These are phyloP conservation scores for Ophiostoma novo-ulmi DNA, from an alignment of 2,329 filamentous ascomycete genomes.

Conservation along the genomic window DNA sequence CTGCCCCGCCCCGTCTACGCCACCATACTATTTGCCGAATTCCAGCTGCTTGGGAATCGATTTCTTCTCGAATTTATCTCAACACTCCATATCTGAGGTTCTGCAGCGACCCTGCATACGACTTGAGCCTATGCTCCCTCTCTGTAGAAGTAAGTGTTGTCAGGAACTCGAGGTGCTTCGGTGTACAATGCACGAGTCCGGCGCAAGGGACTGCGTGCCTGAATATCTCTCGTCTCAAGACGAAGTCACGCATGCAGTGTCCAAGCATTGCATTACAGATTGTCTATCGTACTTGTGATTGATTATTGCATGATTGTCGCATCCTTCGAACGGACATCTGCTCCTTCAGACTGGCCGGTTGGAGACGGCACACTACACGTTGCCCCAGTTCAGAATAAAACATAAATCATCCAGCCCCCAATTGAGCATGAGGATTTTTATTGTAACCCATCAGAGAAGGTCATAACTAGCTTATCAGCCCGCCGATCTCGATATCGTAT, in stretches of 20 bases:
- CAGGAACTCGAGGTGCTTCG: not conserved
- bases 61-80: not conserved
- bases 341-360: not conserved
- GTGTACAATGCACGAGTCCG: not conserved
- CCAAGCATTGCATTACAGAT: not conserved
- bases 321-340: not conserved
- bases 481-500: not conserved
- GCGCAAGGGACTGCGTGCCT: not conserved
- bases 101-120: not conserved
- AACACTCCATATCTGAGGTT: not conserved
- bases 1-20: not conserved
- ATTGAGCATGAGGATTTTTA: not conserved
- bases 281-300: not conserved
- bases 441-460: slow-evolving; percentile 6
- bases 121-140: not conserved
- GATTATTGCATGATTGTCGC: not conserved
- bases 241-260: not conserved
- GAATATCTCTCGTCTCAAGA: not conserved
- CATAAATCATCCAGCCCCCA: not conserved
- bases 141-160: not conserved
- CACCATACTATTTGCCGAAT: not conserved
- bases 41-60: not conserved
- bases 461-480: not conserved
- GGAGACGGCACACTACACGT: not conserved
- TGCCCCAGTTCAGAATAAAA: not conserved